Evolutionary conservation across 2,329 filamentous ascomycete genomes (phyloP), one percentile per base, ranked within the genome.

Genomic region (Fusarium verticillioides): DNA sequence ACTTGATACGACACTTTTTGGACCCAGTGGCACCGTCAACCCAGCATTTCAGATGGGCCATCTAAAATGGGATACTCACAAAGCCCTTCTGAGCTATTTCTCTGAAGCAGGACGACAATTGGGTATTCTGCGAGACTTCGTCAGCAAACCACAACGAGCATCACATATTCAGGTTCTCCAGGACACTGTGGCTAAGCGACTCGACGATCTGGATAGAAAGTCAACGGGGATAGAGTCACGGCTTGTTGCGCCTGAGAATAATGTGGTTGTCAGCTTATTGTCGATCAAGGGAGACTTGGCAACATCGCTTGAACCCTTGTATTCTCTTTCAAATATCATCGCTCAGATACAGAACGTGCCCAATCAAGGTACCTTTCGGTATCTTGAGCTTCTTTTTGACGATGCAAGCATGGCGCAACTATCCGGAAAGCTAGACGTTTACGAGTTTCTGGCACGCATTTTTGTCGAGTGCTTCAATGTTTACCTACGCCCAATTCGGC

Each of bases 401-500:
- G 87, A 91, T 28, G 89, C 92, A 4, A 92, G 90, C 66, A 84
- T 89, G 58, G 88, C 92, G 2, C 95, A 97, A 78, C 86, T 94
- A 49, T 87, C 89, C 21, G 92, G 92, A 2, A 89, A 94, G 62
- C 83, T 86, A 4, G 79, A 80, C 0, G 84, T 88, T 2, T 96
- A 94, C 78, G 81, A 84, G 43, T 90, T 89, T 43, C 84, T 96
- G 9, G 90, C 90, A 4, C 84, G 84, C 1, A 85, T 96, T 7
- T 96, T 98, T 78, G 91, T 96, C 62, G 88, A 92, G 50, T 97
- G 94, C 78, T 92, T 98, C 66, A 89, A 91, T 64, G 90, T 94
- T 4, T 98, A 97, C 80, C 86, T 97, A 42, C 90, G 90, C 43
- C 94, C 95, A 0, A 92, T 98, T 49, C 88, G 91, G 40, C 84